Base-by-base conservation (phyloP, 345 rosid genomes). In the Arabidopsis thaliana region DNA sequence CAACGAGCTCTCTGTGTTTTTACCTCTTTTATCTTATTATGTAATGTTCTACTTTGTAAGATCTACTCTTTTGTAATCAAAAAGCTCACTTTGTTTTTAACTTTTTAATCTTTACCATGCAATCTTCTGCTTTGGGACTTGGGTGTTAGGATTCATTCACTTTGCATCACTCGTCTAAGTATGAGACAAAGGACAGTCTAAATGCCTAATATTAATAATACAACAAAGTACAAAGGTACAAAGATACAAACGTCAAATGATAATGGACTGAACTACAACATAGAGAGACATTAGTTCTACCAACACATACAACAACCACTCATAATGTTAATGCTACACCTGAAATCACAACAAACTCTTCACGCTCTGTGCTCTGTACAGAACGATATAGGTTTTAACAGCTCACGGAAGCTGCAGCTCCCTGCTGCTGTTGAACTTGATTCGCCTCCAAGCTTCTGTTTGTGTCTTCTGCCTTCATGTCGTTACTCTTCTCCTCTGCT, bases 251-350 rank as follows among this genome's bases (percentile, higher is more conserved):
- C n/a, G 63, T 75, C 64, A 33, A 59, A 32, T 61, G 69, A 61
- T 20, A 60, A 44, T 56, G 53, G 34, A 51, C 75, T 42, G 60
- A 58, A 46, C 66, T 46, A 75, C 79, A 68, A 75, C 79, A 68
- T 50, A 52, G 56, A 50, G 56, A 40, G 55, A 68, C 33, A 69
- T 41, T 52, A 61, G 24, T 14, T 60, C 74, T 52, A 75, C 73
- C 41, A 62, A 20, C 50, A 69, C 69, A 53, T 41, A 61, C 63
- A 37, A 13, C 37, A 37, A 8, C 20, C 57, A 60, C 73, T 40
- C 73, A 68, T 51, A 76, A 60, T 76, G 79, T 61, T 76, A 76
- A 59, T 61, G 58, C 74, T 68, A 76, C 74, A 51, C 64, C 64
- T 76, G 58, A 33, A 59, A 76, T 76, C 64, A 69, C 60, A 61